Evolutionary conservation across 495 filamentous ascomycete genomes (phyloP), one percentile per base, ranked within the genome.

Genomic region (Tuber indicum): DNA sequence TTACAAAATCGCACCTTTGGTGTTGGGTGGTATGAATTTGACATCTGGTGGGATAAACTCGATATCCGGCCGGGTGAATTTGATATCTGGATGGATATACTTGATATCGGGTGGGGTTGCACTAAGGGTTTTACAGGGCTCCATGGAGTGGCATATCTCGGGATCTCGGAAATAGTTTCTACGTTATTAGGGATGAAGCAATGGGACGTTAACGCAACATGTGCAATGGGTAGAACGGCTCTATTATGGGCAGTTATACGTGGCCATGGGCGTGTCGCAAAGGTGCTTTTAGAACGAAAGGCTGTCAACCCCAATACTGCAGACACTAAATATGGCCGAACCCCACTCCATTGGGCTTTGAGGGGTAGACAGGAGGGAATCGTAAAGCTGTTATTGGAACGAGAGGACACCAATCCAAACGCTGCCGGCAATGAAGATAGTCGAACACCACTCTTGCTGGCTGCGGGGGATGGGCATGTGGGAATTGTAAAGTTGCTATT

Each of bases 211-310:
- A 58, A 58, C 3, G 23, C 23, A 26, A 58, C 3, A 26, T 58
- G 26, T 0, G 8, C 2, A 58, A 3, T 9, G 23, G 52, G 52
- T 26, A 3, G 1, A 26, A 58, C 52, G 52, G 52, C 52, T 0
- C 52, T 58, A 3, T 0, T 0, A n/a, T 26, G 52, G 52, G 52
- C 52, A 12, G 23, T 3, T 1, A 3, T 58, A 3, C 3, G 23
- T 10, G 52, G 52, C 2, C 23, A 58, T 58, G 72, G 78, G 70
- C 72, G 42, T 21, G 76, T 84, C 39, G 79, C 85, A 14, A n/a
- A n/a, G n/a, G n/a, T n/a, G n/a, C n/a, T n/a, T n/a, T n/a, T 49
- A 5, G 19, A 21, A 21, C 46, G 46, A 23, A 19, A 21, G 19
- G 46, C 21, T 23, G 21, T 49, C 46, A 23, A 49, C 8, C 17